Conservation (phyloP, 148 eudicot genomes). For the Salicornia ramosissima region DNA sequence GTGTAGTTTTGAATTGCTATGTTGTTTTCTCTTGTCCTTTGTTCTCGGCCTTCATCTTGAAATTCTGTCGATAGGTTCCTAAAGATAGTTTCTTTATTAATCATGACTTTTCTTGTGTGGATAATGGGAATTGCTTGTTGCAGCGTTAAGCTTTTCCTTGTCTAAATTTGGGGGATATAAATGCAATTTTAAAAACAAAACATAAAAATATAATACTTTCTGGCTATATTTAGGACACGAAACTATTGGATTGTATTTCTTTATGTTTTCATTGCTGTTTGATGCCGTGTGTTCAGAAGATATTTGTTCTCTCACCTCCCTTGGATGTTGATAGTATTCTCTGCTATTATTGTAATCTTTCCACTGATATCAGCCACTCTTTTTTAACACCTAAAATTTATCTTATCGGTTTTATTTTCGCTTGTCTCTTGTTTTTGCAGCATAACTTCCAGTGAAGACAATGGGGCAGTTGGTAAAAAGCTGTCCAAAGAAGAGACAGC, state of each 20-base stretch:
- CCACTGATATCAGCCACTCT: not conserved
- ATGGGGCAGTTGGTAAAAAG: constrained; percentile 32
- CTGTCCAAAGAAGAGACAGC: constrained; percentile 62
- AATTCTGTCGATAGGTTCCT: too few species aligned
- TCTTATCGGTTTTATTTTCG: not conserved
- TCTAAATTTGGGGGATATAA: too few species aligned
- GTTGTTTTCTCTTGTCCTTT: not conserved
- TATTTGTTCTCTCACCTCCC: not conserved
- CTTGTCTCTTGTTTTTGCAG: constrained; percentile 29
- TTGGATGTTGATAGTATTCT: not conserved
- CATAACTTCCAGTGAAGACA: constrained; percentile 49
- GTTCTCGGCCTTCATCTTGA: too few species aligned
- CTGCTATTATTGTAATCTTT: not conserved
- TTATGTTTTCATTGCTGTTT: not conserved
- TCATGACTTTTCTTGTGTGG: too few species aligned
- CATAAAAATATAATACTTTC: too few species aligned
- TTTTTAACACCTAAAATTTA: not conserved
- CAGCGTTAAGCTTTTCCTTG: too few species aligned
- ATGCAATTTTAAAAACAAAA: too few species aligned
- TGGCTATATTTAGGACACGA: too few species aligned
- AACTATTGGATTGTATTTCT: not conserved
- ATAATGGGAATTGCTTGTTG: too few species aligned
- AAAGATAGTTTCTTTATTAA: too few species aligned
- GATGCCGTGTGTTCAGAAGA: not conserved
- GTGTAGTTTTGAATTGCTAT: not conserved